These are phyloP conservation scores for Pestalotiopsis sp. DNA, from an alignment of 2,329 filamentous ascomycete genomes.

Conservation along the genomic window DNA sequence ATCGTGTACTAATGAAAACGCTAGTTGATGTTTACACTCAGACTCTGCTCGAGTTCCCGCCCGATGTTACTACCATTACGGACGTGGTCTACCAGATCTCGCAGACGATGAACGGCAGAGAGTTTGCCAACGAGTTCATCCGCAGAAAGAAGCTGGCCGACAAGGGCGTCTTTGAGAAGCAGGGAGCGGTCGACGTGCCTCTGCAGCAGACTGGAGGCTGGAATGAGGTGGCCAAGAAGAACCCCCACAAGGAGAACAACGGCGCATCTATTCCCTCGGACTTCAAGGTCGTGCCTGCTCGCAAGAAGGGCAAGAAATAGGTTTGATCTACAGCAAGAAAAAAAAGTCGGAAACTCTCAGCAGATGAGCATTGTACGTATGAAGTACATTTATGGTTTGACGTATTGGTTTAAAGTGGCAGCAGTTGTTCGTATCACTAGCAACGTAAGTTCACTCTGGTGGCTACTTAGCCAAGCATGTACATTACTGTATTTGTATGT, in stretches of 20 bases:
- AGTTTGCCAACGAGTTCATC: conserved; percentile 93
- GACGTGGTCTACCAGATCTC: conserved; percentile 88
- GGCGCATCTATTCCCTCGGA: conserved; percentile 56
- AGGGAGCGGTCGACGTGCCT: conserved; percentile 43
- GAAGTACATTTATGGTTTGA: too few species aligned
- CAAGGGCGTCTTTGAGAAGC: conserved; percentile 82
- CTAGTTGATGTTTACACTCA: conserved; percentile 80
- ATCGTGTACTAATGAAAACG: conserved; percentile 31
- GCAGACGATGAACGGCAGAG: conserved; percentile 86
- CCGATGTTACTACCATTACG: conserved; percentile 79
- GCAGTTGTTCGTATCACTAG: background rate
- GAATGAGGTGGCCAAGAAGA: conserved; percentile 98
- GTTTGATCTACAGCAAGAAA: background rate
- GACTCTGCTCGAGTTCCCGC: conserved; percentile 73
- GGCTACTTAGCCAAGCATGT: background rate
- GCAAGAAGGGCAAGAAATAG: conserved; percentile 88
- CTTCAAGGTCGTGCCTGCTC: conserved; percentile 89
- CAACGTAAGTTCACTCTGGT: background rate
- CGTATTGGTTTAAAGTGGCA: background rate
- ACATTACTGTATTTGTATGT: background rate
- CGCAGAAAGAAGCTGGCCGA: conserved; percentile 92
- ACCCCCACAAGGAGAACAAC: conserved; percentile 53
- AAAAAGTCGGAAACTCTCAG: background rate
- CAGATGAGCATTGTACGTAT: too few species aligned
- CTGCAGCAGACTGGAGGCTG: conserved; percentile 65